Evolutionary conservation across 768 basidiomycete genomes (phyloP), one percentile per base, ranked within the genome.

Genomic region (Rhizopogon vesiculosus): DNA sequence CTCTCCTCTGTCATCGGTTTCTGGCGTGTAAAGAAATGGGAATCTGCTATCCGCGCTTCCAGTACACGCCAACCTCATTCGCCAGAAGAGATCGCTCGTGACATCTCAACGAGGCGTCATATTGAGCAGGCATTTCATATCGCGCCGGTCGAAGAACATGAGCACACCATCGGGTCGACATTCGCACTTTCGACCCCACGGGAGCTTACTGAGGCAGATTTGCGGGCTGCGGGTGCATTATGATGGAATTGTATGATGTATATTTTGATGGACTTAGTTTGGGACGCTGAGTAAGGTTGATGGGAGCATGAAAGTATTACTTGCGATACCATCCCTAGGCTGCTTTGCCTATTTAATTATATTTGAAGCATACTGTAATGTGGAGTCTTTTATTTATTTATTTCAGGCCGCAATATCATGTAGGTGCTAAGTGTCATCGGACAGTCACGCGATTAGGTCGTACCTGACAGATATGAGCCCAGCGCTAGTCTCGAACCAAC

Each of bases 1-100:
- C 76, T 97, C 35, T 88, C 92, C 1, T 92, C 91, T 38, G 55
- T 89, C 53, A 82, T 93, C 31, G 85, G 89, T 9, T 97, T 81
- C 71, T 87, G 86, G 82, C 85, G 91, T 58, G 78, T 92, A 46
- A 93, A 93, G 65, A 86, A 86, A 51, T 93, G 90, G 88, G 91
- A 93, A 66, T 68, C 75, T 45, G 85, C 85, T 8, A 78, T 93
- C 53, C 83, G 86, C 29, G 69, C 77, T 64, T 59, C 74, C 48
- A 59, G 69, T 35, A 55, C 62, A 16, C 66, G 69, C 3, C 57
- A 55, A 29, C 48, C 62, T 7, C 52, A 60, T 19, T 60, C 63
- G 6, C 15, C 69, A 29, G 80, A 81, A 57, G 80, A 79, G 42
- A 62, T 78, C 13, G 79, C 81, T 57, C 75, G 76, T 49, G 85